These are phyloP conservation scores for Ustilago nuda DNA, from an alignment of 1,284 basidiomycete species.

Conservation along the genomic window DNA sequence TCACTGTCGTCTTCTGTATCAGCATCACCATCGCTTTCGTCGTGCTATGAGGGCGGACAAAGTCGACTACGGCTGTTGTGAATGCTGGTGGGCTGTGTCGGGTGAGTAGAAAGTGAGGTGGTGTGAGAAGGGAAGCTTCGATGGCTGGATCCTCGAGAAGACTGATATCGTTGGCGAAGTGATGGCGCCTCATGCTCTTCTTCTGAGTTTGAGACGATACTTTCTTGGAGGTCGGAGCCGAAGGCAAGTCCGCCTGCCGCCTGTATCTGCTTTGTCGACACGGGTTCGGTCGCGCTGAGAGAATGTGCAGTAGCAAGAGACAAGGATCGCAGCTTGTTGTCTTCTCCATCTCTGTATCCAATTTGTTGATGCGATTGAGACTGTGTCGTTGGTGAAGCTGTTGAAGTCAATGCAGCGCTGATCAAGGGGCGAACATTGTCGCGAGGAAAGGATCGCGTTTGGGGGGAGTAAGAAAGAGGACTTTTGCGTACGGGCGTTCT, in stretches of 20 bases:
- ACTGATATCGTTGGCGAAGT: neutral
- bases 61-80: slow-evolving; percentile 14
- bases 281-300: neutral
- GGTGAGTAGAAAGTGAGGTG: slow-evolving; percentile 11
- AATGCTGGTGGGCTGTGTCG: slow-evolving; percentile 20
- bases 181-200: neutral
- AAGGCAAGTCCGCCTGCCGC: neutral
- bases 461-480: slow-evolving; percentile 16
- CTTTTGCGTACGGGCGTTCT: slow-evolving; percentile 12
- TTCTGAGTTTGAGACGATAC: neutral
- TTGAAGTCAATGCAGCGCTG: neutral
- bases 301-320: slow-evolving; percentile 26
- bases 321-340: slow-evolving; percentile 19
- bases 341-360: neutral
- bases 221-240: too few species aligned
- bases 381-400: neutral
- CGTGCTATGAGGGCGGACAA: neutral
- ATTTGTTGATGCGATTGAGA: neutral
- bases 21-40: neutral
- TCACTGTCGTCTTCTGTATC: slow-evolving; percentile 17
- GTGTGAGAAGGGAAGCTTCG: slow-evolving; percentile 17
- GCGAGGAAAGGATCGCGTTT: neutral
- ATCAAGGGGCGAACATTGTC: neutral
- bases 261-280: neutral
- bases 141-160: slow-evolving; percentile 21